Percentiles rank a stretch among this genome's conserved stretches.
These are phyloP conservation scores for Colletotrichum nymphaeae DNA, from an alignment of 2,329 filamentous ascomycete species.

Conservation along the genomic window DNA sequence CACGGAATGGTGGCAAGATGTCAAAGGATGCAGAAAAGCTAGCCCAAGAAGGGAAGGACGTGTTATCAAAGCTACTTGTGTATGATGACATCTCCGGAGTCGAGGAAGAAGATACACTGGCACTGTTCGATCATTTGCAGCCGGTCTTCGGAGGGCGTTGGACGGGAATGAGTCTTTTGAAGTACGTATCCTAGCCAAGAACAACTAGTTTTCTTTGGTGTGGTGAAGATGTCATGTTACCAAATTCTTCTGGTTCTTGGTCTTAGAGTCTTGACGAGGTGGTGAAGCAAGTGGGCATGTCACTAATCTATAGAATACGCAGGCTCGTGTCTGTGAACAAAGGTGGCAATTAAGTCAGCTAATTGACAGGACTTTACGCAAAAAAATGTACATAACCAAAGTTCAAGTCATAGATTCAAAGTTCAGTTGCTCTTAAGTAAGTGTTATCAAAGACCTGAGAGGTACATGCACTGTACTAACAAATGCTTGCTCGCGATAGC, in stretches of 20 bases:
- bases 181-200: constrained; percentile 1
- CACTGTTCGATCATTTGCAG: constrained; percentile 26
- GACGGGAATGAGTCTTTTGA: constrained; percentile 14
- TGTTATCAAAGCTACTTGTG: constrained; percentile 14
- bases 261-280: neutral
- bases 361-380: too few species aligned
- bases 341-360: too few species aligned
- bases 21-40: neutral
- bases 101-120: constrained; percentile 18
- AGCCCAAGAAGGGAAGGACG: constrained; percentile 23
- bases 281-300: too few species aligned
- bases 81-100: constrained; percentile 17
- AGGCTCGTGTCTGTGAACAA: too few species aligned
- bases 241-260: neutral
- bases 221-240: neutral
- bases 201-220: neutral
- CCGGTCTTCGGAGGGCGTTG: constrained; percentile 23
- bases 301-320: too few species aligned
- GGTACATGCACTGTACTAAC: neutral
- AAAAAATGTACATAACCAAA: too few species aligned
- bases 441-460: neutral
- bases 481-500: neutral
- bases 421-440: neutral
- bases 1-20: neutral
- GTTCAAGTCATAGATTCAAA: neutral